Evolutionary conservation across 139 green algal genomes (phyloP).

Genomic region (Chlorella sp.): DNA sequence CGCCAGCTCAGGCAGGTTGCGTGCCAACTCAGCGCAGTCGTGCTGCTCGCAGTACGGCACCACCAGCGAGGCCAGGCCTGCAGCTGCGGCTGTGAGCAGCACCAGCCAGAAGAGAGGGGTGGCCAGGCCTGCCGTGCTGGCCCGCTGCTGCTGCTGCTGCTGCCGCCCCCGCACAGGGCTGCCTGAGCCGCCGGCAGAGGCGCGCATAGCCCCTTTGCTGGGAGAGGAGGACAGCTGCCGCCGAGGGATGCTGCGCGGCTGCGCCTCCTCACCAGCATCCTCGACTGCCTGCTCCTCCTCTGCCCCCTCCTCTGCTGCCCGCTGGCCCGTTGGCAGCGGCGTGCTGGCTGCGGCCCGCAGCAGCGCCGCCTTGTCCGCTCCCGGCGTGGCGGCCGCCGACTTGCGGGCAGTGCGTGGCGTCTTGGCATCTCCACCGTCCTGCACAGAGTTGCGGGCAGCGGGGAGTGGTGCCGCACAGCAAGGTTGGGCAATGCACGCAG

Average conservation of each 20-base stretch:
- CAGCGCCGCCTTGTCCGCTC: not conserved
- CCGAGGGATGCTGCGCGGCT: not conserved
- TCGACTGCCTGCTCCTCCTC: not conserved
- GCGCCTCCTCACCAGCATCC: not conserved
- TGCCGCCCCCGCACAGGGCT: too few relatives aligned
- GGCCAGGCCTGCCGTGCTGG: not conserved
- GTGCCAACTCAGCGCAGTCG: slow-evolving; percentile 15
- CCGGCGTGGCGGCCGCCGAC: not conserved
- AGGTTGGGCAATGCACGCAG: too few relatives aligned
- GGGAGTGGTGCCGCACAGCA: not conserved
- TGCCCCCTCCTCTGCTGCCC: not conserved
- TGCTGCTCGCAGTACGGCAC: slow-evolving; percentile 26
- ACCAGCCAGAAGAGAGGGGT: slow-evolving; percentile 7
- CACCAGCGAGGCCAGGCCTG: not conserved
- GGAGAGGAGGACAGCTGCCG: not conserved
- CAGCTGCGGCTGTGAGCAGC: not conserved
- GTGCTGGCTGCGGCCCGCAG: slow-evolving; percentile 7
- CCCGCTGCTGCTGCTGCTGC: not conserved
- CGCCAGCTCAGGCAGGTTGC: slow-evolving; percentile 20
- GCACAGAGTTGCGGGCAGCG: too few relatives aligned
- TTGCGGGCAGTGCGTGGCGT: slow-evolving; percentile 6
- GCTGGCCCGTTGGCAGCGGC: not conserved
- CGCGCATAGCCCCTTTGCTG: not conserved
- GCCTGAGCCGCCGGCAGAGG: too few relatives aligned
- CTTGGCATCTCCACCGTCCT: not conserved